These are phyloP conservation scores for Usnea hakonensis DNA, from an alignment of 495 filamentous ascomycete species.

Conservation along the genomic window DNA sequence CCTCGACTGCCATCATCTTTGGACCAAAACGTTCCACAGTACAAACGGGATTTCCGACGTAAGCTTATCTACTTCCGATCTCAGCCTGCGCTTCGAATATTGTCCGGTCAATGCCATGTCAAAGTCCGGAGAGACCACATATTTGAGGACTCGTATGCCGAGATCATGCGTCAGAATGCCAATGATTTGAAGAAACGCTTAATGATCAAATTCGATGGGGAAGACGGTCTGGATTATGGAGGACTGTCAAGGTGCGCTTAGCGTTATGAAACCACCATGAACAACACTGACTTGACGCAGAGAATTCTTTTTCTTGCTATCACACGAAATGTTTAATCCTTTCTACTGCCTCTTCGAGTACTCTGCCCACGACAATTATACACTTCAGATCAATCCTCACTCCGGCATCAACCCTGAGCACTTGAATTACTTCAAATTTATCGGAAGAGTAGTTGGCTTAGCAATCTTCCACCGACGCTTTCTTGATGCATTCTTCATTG, in stretches of 20 bases:
- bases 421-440: constrained; percentile 99
- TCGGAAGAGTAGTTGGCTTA: constrained; percentile 92
- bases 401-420: constrained; percentile 99
- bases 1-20: constrained; percentile 89
- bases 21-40: constrained; percentile 97
- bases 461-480: constrained; percentile 98
- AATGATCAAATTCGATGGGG: constrained; percentile 99
- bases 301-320: constrained; percentile 99
- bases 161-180: constrained; percentile 96
- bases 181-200: constrained; percentile 93
- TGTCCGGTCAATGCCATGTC: constrained; percentile 94
- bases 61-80: constrained; percentile 99
- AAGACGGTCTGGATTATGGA: constrained; percentile 96
- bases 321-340: constrained; percentile 99
- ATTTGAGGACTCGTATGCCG: constrained; percentile 96
- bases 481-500: constrained; percentile 98
- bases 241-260: constrained; percentile 71
- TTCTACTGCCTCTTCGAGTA: constrained; percentile 99
- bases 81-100: constrained; percentile 89
- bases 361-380: constrained; percentile 99
- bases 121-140: constrained; percentile 95
- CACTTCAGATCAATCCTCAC: constrained; percentile 98
- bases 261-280: background rate
- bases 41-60: constrained; percentile 96
- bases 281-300: constrained; percentile 39